Percentiles rank a stretch among this genome's conserved stretches.
phyloP scores from a whole-genome alignment of 108 stramenopile genomes.

The Mediolabrus comicus region DNA sequence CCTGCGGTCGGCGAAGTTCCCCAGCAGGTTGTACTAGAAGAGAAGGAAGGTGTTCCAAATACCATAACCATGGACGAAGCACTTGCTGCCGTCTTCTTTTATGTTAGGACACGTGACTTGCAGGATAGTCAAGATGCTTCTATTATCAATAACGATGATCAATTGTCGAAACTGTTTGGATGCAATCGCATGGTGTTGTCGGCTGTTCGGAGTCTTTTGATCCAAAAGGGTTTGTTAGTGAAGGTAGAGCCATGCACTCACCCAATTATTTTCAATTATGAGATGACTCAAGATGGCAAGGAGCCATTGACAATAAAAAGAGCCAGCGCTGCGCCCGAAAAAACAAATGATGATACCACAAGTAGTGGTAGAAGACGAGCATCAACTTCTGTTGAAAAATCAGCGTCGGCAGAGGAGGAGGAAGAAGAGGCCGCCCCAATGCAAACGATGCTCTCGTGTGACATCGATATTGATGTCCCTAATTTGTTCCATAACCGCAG shows the following conservation, averaged over 20 bases:
- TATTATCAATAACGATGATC: constrained; percentile 62
- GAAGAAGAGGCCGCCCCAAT: constrained; percentile 24
- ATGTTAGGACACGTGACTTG: constrained; percentile 61
- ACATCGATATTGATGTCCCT: constrained; percentile 69
- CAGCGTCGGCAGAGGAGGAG: constrained; percentile 8
- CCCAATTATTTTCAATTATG: constrained; percentile 48
- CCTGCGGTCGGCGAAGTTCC: not conserved
- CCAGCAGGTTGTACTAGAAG: constrained; percentile 19
- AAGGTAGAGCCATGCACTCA: constrained; percentile 35
- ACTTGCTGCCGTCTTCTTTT: constrained; percentile 54
- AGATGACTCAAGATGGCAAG: constrained; percentile 44
- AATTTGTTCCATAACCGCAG: constrained; percentile 63
- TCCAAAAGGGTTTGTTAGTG: constrained; percentile 51
- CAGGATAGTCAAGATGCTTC: constrained; percentile 59
- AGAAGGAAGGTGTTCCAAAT: constrained; percentile 69
- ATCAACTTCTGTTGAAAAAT: constrained; percentile 3
- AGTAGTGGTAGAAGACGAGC: constrained; percentile 9
- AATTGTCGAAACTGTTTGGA: constrained; percentile 57
- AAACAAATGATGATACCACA: constrained; percentile 18
- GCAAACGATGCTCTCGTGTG: constrained; percentile 63
- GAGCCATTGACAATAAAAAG: constrained; percentile 20
- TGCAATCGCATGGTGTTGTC: constrained; percentile 70
- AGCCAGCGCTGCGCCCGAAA: not conserved
- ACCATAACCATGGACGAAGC: constrained; percentile 75
- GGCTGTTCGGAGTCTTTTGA: constrained; percentile 48